Percentiles rank a stretch among this genome's conserved stretches.
phyloP scores from a whole-genome alignment of 768 basidiomycete genomes.

The Vararia minispora region DNA sequence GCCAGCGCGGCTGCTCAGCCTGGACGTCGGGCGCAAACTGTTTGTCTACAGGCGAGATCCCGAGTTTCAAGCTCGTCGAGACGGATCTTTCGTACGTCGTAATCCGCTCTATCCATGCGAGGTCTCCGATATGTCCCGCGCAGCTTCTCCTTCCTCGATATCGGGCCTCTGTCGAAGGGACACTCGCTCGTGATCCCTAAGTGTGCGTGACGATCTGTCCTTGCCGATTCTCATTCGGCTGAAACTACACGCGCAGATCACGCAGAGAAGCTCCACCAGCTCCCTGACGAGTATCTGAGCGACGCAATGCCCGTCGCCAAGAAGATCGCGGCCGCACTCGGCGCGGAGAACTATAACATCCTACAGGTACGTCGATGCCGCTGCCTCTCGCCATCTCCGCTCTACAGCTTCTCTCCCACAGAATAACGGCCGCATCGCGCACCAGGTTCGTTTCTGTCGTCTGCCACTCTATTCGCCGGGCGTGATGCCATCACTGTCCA shows the following conservation, averaged over 20 bases:
- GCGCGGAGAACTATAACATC: conserved; percentile 75
- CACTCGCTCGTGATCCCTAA: conserved; percentile 93
- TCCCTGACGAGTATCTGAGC: conserved; percentile 75
- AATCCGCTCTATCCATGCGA: not conserved
- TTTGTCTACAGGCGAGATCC: conserved; percentile 62
- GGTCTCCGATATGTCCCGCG: not conserved
- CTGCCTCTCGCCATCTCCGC: not conserved
- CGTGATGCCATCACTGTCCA: not conserved
- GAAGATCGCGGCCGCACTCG: conserved; percentile 74
- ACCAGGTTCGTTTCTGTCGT: conserved; percentile 20
- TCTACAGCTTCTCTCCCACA: conserved; percentile 13
- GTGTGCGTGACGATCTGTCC: conserved; percentile 33
- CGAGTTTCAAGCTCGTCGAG: conserved; percentile 76
- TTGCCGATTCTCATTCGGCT: not conserved
- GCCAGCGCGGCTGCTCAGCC: conserved; percentile 3
- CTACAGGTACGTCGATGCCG: conserved; percentile 38
- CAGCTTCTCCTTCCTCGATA: conserved; percentile 86
- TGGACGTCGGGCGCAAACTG: not conserved
- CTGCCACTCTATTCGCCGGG: not conserved
- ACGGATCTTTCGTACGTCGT: conserved; percentile 54
- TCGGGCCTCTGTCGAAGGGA: conserved; percentile 81
- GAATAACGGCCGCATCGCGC: conserved; percentile 60
- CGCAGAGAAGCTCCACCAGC: conserved; percentile 71
- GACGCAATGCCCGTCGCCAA: conserved; percentile 77
- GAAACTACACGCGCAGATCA: conserved; percentile 45